Evolutionary conservation across 2,329 filamentous ascomycete species (phyloP).

Genomic region (Rutstroemia sp.): DNA sequence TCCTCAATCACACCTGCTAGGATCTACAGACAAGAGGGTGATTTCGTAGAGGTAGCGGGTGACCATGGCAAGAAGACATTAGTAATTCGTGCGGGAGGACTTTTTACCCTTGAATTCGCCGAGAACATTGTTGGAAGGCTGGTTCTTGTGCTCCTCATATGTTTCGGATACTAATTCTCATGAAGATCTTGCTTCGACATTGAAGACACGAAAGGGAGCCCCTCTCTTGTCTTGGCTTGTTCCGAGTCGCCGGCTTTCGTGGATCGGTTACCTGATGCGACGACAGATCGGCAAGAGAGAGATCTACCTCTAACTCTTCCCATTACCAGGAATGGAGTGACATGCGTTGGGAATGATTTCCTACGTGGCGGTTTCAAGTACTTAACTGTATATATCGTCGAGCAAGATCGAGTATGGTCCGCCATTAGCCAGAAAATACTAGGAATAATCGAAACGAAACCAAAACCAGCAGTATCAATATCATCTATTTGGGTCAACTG

Average conservation of each 20-base stretch:
- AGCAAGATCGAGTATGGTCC: conserved; percentile 16
- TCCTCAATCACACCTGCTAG: conserved; percentile 29
- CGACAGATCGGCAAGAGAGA: conserved; percentile 27
- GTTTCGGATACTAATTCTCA: neutral
- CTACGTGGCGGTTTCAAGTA: conserved; percentile 35
- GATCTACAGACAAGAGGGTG: conserved; percentile 31
- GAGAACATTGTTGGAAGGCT: conserved; percentile 37
- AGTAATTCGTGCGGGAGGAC: conserved; percentile 26
- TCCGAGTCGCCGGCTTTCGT: conserved; percentile 33
- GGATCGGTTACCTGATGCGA: conserved; percentile 30
- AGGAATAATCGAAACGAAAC: conserved; percentile 7
- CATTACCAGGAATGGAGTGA: conserved; percentile 26
- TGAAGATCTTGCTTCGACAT: conserved; percentile 32
- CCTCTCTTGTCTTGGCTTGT: conserved; percentile 31
- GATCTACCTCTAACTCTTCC: conserved; percentile 30
- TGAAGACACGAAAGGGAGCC: conserved; percentile 24
- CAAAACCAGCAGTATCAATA: conserved; percentile 28
- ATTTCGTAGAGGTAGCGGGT: conserved; percentile 20
- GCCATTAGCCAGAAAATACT: conserved; percentile 16
- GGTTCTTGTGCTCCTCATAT: conserved; percentile 1
- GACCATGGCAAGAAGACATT: conserved; percentile 5
- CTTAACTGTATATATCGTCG: conserved; percentile 31
- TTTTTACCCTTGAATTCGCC: conserved; percentile 34
- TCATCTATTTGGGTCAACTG: conserved; percentile 34
- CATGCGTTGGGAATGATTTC: conserved; percentile 31